phyloP scores from a whole-genome alignment of 495 filamentous ascomycete genomes.

The Tuber umbilicatum region DNA sequence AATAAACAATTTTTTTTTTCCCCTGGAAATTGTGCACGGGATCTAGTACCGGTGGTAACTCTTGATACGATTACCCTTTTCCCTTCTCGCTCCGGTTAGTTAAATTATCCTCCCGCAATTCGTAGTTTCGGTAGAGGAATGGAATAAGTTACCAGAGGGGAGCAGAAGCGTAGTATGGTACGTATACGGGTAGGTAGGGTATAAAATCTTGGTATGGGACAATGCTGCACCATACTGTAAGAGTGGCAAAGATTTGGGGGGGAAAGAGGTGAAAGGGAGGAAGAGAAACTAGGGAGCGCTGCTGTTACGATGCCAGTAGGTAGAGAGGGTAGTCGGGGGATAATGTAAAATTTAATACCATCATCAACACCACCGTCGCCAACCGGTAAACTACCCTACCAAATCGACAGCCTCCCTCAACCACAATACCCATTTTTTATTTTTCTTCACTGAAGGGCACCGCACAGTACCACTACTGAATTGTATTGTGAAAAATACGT shows the following conservation, averaged over 20 bases:
- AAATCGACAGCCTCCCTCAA: background rate
- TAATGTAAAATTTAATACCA: conserved; percentile 6
- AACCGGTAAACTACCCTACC: conserved; percentile 8
- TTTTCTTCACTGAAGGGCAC: background rate
- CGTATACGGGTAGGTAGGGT: conserved; percentile 1
- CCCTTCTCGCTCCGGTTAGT: background rate
- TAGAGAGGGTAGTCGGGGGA: background rate
- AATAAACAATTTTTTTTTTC: conserved; percentile 8
- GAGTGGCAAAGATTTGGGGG: background rate
- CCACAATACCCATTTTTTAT: background rate
- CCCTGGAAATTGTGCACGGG: background rate
- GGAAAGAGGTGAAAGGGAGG: background rate
- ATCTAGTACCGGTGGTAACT: background rate
- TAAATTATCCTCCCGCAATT: background rate
- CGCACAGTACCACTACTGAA: background rate
- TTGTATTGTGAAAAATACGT: background rate
- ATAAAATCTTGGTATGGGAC: background rate
- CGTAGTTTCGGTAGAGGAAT: background rate
- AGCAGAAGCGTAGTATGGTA: background rate
- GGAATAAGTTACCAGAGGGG: background rate
- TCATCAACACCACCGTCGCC: conserved; percentile 17
- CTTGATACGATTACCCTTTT: background rate
- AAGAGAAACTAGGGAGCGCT: background rate
- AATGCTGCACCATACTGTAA: background rate
- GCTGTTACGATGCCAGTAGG: background rate